phyloP scores from a whole-genome alignment of 768 basidiomycete species.

The Termitomyces sp. region DNA sequence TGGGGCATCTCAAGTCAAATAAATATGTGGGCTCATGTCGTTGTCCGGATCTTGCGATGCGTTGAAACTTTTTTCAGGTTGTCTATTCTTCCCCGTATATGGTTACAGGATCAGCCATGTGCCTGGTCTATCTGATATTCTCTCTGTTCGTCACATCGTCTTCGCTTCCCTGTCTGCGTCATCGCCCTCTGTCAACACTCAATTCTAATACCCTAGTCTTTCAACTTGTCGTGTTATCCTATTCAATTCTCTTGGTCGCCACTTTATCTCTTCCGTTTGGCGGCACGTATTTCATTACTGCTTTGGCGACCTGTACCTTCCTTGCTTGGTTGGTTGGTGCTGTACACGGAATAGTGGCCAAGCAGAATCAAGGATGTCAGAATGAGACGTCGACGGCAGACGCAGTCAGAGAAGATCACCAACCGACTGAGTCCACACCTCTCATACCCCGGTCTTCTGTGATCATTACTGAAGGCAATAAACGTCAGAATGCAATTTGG shows the following conservation, averaged over 20 bases:
- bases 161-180: background rate
- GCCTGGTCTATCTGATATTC: slow-evolving; percentile 44
- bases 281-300: slow-evolving; percentile 51
- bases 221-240: slow-evolving; percentile 52
- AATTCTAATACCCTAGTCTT: slow-evolving; percentile 25
- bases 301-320: slow-evolving; percentile 46
- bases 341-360: slow-evolving; percentile 21
- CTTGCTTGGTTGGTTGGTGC: slow-evolving; percentile 36
- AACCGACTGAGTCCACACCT: slow-evolving; percentile 51
- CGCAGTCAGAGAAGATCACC: slow-evolving; percentile 26
- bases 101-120: slow-evolving; percentile 44
- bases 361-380: slow-evolving; percentile 8
- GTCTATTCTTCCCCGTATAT: slow-evolving; percentile 53
- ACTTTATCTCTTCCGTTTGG: slow-evolving; percentile 46
- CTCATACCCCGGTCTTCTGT: slow-evolving; percentile 27
- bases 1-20: slow-evolving; percentile 49
- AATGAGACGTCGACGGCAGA: slow-evolving; percentile 5
- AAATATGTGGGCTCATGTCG: slow-evolving; percentile 47
- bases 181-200: background rate
- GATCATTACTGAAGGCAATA: background rate
- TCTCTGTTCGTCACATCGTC: slow-evolving; percentile 33
- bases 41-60: background rate
- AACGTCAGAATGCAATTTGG: slow-evolving; percentile 40
- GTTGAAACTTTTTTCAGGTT: slow-evolving; percentile 34
- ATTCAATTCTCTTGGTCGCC: slow-evolving; percentile 46